Evolutionary conservation across 2,329 filamentous ascomycete species (phyloP).

Genomic region (Sporothrix pallida): DNA sequence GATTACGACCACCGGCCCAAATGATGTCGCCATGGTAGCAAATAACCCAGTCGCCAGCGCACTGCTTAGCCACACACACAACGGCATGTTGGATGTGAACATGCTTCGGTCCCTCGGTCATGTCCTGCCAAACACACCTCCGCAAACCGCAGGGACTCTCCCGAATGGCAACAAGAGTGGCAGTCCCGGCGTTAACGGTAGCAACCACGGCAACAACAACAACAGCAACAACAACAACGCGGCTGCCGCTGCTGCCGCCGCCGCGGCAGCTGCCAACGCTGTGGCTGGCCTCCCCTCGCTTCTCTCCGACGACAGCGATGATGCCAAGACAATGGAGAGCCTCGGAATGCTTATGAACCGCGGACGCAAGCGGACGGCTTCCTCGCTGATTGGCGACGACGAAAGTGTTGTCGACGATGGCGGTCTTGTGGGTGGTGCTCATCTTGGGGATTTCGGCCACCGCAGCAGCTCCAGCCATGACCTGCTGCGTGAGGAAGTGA

Average conservation of each 20-base stretch:
- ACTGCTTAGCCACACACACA: conserved; percentile 14
- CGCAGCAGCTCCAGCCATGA: conserved; percentile 46
- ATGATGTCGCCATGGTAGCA: neutral
- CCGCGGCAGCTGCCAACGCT: conserved; percentile 10
- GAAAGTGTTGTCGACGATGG: conserved; percentile 5
- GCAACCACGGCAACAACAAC: conserved; percentile 1
- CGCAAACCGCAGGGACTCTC: neutral
- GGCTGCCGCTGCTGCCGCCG: conserved; percentile 17
- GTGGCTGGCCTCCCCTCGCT: conserved; percentile 28
- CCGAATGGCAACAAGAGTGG: neutral
- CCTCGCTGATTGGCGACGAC: conserved; percentile 31
- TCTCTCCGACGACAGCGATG: conserved; percentile 29
- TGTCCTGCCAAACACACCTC: conserved; percentile 26
- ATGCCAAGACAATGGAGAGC: conserved; percentile 32
- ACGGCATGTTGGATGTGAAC: conserved; percentile 10
- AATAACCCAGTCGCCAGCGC: conserved; percentile 11
- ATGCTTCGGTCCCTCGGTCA: conserved; percentile 30
- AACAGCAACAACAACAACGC: conserved; percentile 6
- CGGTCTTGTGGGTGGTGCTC: conserved; percentile 31
- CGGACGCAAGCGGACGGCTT: conserved; percentile 31
- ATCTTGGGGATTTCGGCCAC: conserved; percentile 40
- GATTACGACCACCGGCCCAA: neutral
- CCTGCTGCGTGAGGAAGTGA: conserved; percentile 68
- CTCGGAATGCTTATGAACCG: conserved; percentile 29
- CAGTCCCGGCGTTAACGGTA: neutral